phyloP scores from a whole-genome alignment of 176 grass and related monocot species.

The Avena insularis region DNA sequence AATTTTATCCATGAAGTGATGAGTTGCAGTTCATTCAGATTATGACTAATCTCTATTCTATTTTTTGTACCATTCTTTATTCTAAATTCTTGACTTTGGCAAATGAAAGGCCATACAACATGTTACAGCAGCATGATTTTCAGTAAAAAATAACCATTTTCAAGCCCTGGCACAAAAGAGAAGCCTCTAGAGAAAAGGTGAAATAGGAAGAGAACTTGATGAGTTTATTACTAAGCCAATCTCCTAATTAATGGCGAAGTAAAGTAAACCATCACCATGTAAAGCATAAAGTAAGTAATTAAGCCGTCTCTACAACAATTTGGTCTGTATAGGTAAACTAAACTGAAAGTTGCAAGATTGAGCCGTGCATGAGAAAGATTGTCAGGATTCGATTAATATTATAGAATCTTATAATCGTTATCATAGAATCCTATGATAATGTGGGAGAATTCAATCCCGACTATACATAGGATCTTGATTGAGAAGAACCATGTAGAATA shows the following conservation, averaged over 20 bases:
- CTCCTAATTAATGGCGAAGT: neutral
- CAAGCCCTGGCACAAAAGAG: neutral
- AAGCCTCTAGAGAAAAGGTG: conserved; percentile 10
- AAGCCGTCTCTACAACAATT: neutral
- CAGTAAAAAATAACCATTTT: neutral
- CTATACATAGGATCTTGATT: neutral
- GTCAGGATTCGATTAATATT: neutral
- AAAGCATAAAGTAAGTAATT: neutral
- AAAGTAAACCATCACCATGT: neutral
- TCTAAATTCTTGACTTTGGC: neutral
- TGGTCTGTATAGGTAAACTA: neutral
- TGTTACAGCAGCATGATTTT: neutral
- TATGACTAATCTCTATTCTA: neutral
- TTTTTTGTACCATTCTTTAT: neutral
- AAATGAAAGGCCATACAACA: neutral
- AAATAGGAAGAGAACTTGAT: neutral
- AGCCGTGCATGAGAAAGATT: neutral
- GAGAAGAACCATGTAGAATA: neutral
- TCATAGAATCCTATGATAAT: neutral
- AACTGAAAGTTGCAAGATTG: neutral
- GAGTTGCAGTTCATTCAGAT: neutral
- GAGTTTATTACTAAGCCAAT: neutral
- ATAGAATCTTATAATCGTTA: too few relatives aligned
- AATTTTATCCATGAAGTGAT: neutral
- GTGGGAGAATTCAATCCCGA: neutral